phyloP scores from a whole-genome alignment of 176 grass and related monocot genomes.

The Luzula sylvatica region DNA sequence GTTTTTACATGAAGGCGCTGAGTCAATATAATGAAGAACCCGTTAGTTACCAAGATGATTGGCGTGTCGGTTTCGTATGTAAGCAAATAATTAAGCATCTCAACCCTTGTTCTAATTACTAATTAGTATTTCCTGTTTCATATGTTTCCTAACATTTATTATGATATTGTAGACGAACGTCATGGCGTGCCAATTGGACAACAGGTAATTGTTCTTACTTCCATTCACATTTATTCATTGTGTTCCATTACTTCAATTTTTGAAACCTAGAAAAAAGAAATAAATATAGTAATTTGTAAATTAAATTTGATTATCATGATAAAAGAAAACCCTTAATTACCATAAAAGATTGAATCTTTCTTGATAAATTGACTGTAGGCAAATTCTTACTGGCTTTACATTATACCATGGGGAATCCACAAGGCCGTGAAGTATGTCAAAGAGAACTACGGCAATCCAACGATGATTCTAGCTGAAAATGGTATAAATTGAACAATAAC shows the following conservation, averaged over 20 bases:
- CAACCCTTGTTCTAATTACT: not conserved
- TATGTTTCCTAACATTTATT: not conserved
- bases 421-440: conserved; percentile 88
- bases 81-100: not conserved
- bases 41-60: conserved; percentile 47
- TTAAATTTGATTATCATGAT: not conserved
- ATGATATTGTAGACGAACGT: conserved; percentile 40
- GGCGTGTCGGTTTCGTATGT: conserved; percentile 54
- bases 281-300: not conserved
- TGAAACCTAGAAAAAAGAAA: not conserved
- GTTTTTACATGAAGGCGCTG: conserved; percentile 41
- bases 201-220: conserved; percentile 23
- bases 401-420: conserved; percentile 86
- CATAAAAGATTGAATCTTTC: no score
- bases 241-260: not conserved
- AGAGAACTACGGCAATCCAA: conserved; percentile 63
- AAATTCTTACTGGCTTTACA: conserved; percentile 83
- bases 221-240: not conserved
- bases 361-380: conserved; percentile 37
- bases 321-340: not conserved
- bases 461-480: conserved; percentile 68
- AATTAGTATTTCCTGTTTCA: not conserved
- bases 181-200: conserved; percentile 49
- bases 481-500: conserved; percentile 22
- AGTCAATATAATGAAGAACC: conserved; percentile 25